Evolutionary conservation across 2,329 filamentous ascomycete genomes (phyloP).

Genomic region (Emergomyces orientalis): DNA sequence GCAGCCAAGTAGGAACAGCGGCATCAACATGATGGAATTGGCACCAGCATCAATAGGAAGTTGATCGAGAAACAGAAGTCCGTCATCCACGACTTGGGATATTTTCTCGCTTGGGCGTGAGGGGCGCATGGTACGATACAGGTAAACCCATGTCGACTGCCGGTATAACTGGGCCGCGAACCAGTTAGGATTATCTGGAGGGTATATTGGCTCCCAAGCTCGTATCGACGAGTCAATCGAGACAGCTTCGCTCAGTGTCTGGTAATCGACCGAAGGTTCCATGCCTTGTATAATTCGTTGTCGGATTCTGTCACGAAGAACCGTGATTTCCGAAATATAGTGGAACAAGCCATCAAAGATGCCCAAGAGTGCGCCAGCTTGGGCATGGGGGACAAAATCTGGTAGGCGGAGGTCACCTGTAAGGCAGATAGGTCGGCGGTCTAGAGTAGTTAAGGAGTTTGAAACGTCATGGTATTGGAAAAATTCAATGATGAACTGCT

Average conservation of each 20-base stretch:
- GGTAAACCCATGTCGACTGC: constrained; percentile 55
- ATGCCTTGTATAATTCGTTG: constrained; percentile 52
- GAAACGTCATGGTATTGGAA: constrained; percentile 71
- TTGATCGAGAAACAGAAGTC: constrained; percentile 47
- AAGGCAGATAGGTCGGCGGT: constrained; percentile 45
- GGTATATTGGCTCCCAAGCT: constrained; percentile 59
- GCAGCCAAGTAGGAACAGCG: constrained; percentile 52
- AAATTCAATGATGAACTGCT: constrained; percentile 63
- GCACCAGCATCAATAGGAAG: constrained; percentile 47
- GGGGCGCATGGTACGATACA: constrained; percentile 51
- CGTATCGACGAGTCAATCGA: constrained; percentile 67
- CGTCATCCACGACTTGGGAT: constrained; percentile 49
- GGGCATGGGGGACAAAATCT: constrained; percentile 45
- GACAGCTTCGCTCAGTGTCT: constrained; percentile 60
- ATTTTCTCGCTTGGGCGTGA: constrained; percentile 49
- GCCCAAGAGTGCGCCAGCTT: constrained; percentile 58
- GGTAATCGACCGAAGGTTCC: constrained; percentile 64
- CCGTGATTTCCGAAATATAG: constrained; percentile 69
- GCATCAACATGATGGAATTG: constrained; percentile 52
- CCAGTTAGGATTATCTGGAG: constrained; percentile 44
- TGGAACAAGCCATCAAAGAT: constrained; percentile 74
- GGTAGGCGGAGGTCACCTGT: constrained; percentile 46
- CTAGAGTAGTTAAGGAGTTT: constrained; percentile 48
- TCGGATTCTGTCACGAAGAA: constrained; percentile 65
- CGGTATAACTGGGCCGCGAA: constrained; percentile 51